A percentile compares a stretch with the other conserved stretches of the same genome.
These are phyloP conservation scores for Lactifluus rugatus DNA, from an alignment of 768 basidiomycete species.

Conservation along the genomic window DNA sequence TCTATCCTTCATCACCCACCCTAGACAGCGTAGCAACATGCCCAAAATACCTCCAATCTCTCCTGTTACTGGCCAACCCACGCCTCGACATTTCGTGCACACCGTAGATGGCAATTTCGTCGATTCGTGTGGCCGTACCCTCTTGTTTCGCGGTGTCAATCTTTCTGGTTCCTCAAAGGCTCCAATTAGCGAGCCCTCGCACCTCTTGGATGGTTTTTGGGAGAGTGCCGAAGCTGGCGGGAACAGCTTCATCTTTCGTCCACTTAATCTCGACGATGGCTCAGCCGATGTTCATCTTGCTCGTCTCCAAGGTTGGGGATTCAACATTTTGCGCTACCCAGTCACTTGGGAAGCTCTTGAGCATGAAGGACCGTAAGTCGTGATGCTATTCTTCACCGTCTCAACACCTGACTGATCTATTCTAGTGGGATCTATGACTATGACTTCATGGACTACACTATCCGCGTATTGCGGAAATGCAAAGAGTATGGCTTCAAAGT, in stretches of 20 bases:
- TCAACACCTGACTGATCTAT: not conserved
- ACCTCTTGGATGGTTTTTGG: conserved; percentile 72
- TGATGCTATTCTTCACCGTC: not conserved
- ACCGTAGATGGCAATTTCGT: conserved; percentile 62
- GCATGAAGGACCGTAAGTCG: conserved; percentile 86
- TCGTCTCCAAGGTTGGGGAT: conserved; percentile 88
- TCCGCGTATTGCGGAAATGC: conserved; percentile 80
- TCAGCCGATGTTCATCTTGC: conserved; percentile 78
- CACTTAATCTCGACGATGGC: conserved; percentile 77
- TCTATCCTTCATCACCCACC: not conserved
- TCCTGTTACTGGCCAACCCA: conserved; percentile 44
- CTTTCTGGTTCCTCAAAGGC: conserved; percentile 84
- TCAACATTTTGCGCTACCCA: conserved; percentile 73
- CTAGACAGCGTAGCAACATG: conserved; percentile 30
- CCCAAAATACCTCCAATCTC: conserved; percentile 47
- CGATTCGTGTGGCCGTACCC: conserved; percentile 61
- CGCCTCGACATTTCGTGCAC: conserved; percentile 46
- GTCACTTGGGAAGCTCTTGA: conserved; percentile 96
- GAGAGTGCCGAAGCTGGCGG: conserved; percentile 61
- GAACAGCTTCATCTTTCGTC: conserved; percentile 63
- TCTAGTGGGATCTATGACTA: conserved; percentile 79
- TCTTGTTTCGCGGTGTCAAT: conserved; percentile 91
- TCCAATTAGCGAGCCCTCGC: conserved; percentile 59
- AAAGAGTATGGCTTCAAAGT: conserved; percentile 87
- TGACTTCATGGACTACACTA: conserved; percentile 86